A percentile compares a stretch with the other conserved stretches of the same genome.
Evolutionary conservation across 2,329 filamentous ascomycete species (phyloP).

Genomic region (Immersiporthe knoxdaviesiana): DNA sequence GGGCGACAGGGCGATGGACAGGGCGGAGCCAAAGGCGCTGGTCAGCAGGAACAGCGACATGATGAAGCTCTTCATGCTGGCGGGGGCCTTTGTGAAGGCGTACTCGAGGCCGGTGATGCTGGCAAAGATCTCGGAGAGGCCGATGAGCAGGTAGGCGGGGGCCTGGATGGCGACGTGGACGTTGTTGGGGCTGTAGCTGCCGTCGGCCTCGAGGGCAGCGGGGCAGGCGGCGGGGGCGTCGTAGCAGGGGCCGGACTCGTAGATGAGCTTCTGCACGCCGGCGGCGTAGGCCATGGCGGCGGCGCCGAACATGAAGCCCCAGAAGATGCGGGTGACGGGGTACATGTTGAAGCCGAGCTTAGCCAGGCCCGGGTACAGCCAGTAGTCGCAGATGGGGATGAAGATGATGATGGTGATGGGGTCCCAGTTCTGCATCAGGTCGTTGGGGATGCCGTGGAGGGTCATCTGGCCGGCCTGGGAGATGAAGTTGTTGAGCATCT

Average conservation of each 20-base stretch:
- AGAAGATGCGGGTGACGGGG: slow-evolving; percentile 67
- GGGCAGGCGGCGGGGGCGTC: slow-evolving; percentile 24
- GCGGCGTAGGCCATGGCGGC: slow-evolving; percentile 27
- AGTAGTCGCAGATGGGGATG: slow-evolving; percentile 63
- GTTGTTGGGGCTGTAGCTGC: slow-evolving; percentile 24
- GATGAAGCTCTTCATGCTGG: slow-evolving; percentile 30
- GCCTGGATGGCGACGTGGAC: slow-evolving; percentile 29
- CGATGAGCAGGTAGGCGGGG: slow-evolving; percentile 26
- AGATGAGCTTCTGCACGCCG: slow-evolving; percentile 29
- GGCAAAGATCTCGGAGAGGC: slow-evolving; percentile 29
- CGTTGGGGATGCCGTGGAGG: slow-evolving; percentile 69
- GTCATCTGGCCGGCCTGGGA: slow-evolving; percentile 62
- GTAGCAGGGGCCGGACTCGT: slow-evolving; percentile 27
- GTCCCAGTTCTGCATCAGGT: slow-evolving; percentile 70
- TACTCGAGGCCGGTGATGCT: slow-evolving; percentile 28
- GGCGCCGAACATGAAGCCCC: slow-evolving; percentile 56
- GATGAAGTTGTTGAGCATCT: slow-evolving; percentile 62
- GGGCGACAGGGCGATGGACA: slow-evolving; percentile 27
- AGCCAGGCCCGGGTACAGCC: slow-evolving; percentile 65
- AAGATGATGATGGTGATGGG: slow-evolving; percentile 69
- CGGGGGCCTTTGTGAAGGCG: slow-evolving; percentile 29
- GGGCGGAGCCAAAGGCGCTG: slow-evolving; percentile 26
- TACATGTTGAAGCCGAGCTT: slow-evolving; percentile 61
- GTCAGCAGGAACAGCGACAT: slow-evolving; percentile 30
- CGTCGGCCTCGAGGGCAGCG: slow-evolving; percentile 20